These are phyloP conservation scores for Phyllosticta citriasiana DNA, from an alignment of 2,329 filamentous ascomycete genomes.

Conservation along the genomic window DNA sequence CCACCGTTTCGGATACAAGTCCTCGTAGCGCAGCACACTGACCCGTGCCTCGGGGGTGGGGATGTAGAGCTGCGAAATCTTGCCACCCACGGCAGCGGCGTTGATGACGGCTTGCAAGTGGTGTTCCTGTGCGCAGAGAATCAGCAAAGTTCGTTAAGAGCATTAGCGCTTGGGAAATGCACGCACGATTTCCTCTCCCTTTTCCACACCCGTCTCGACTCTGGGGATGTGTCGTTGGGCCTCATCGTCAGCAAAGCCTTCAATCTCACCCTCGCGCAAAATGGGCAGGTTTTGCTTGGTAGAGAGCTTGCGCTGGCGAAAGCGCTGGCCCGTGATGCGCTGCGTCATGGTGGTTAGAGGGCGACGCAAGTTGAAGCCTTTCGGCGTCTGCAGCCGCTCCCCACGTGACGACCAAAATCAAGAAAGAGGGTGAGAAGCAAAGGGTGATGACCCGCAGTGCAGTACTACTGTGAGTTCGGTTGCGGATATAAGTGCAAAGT, in stretches of 20 bases:
- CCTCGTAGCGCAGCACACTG: slow-evolving; percentile 70
- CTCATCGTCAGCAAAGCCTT: slow-evolving; percentile 74
- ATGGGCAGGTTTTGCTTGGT: slow-evolving; percentile 81
- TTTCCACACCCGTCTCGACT: slow-evolving; percentile 93
- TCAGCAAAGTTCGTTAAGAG: neutral
- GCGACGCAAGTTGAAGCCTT: neutral
- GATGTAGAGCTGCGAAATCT: slow-evolving; percentile 55
- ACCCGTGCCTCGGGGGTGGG: slow-evolving; percentile 55
- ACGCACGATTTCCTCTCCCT: slow-evolving; percentile 94
- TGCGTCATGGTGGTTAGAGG: slow-evolving; percentile 24
- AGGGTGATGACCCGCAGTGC: neutral
- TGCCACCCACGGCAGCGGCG: slow-evolving; percentile 49
- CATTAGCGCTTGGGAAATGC: slow-evolving; percentile 14
- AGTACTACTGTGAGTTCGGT: neutral
- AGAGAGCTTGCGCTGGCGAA: slow-evolving; percentile 83
- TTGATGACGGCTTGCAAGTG: slow-evolving; percentile 82
- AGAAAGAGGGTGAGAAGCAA: neutral
- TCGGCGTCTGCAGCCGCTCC: slow-evolving; percentile 1
- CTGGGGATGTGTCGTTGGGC: slow-evolving; percentile 70
- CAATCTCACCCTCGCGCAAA: slow-evolving; percentile 82
- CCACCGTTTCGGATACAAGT: slow-evolving; percentile 71
- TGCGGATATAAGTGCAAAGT: neutral
- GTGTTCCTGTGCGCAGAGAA: slow-evolving; percentile 59
- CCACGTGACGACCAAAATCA: slow-evolving; percentile 9
- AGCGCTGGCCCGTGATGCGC: slow-evolving; percentile 43